phyloP scores from a whole-genome alignment of 208 protist genomes.

The Wallacemonas sp. region DNA sequence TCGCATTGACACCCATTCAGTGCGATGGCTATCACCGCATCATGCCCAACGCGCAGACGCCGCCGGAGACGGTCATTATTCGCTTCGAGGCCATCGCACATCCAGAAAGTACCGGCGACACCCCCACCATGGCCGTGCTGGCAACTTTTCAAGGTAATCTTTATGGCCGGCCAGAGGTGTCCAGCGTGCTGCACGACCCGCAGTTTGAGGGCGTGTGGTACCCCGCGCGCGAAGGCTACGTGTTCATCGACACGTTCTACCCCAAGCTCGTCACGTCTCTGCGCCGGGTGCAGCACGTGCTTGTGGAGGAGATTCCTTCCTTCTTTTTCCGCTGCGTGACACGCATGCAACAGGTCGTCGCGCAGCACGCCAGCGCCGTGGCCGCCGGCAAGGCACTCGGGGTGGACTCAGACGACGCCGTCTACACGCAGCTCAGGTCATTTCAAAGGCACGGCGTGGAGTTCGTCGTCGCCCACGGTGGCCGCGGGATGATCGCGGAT shows the following conservation, averaged over 20 bases:
- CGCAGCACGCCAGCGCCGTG: constrained; percentile 35
- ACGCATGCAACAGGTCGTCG: constrained; percentile 27
- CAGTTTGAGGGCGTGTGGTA: constrained; percentile 57
- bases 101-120: constrained; percentile 30
- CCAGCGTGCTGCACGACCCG: constrained; percentile 41
- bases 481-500: constrained; percentile 93
- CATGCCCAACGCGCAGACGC: constrained; percentile 22
- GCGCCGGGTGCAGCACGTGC: constrained; percentile 17
- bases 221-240: constrained; percentile 40
- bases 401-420: constrained; percentile 54
- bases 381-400: constrained; percentile 17
- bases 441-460: constrained; percentile 84
- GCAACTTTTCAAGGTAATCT: constrained; percentile 22
- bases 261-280: constrained; percentile 33
- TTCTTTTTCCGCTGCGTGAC: constrained; percentile 81
- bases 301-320: constrained; percentile 64
- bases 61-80: constrained; percentile 36
- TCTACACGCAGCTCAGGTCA: constrained; percentile 66
- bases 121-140: constrained; percentile 29
- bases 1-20: constrained; percentile 44
- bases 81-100: constrained; percentile 74
- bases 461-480: constrained; percentile 74
- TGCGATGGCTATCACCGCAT: constrained; percentile 66
- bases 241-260: constrained; percentile 73
- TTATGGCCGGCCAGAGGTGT: constrained; percentile 12